Conservation (phyloP, 164 flowering plant genomes). For the Kalanchoe fedtschenkoi region DNA sequence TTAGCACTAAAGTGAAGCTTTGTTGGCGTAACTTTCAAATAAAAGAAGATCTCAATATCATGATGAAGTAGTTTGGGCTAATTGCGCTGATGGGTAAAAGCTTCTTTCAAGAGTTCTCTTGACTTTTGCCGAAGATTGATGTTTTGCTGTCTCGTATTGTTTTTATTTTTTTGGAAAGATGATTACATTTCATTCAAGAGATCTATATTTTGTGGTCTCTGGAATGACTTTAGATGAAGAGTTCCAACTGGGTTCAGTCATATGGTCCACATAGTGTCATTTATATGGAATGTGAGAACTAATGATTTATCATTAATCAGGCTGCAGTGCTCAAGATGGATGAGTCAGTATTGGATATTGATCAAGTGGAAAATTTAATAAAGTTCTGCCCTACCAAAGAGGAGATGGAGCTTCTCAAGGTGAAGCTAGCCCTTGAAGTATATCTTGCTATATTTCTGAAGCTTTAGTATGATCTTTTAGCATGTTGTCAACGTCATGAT, state of each 20-base stretch:
- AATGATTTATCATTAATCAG: constrained; percentile 19
- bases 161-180: no score
- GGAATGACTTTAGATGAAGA: background rate
- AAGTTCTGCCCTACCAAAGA: constrained; percentile 74
- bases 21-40: no score
- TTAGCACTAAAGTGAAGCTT: no score
- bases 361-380: constrained; percentile 62
- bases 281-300: background rate
- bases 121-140: no score
- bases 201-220: no score
- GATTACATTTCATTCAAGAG: no score
- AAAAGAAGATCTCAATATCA: no score
- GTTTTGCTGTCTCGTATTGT: no score
- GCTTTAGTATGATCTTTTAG: background rate
- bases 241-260: background rate
- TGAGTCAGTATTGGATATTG: constrained; percentile 49
- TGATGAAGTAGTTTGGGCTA: no score
- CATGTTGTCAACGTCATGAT: background rate
- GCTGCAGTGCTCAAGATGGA: constrained; percentile 52
- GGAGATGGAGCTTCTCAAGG: constrained; percentile 65
- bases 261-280: constrained; percentile 4
- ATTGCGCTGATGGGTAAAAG: no score
- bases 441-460: background rate
- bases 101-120: no score
- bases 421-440: constrained; percentile 5